Conservation (phyloP, 805 yeast species). For the Gaillardinia entomophila region DNA sequence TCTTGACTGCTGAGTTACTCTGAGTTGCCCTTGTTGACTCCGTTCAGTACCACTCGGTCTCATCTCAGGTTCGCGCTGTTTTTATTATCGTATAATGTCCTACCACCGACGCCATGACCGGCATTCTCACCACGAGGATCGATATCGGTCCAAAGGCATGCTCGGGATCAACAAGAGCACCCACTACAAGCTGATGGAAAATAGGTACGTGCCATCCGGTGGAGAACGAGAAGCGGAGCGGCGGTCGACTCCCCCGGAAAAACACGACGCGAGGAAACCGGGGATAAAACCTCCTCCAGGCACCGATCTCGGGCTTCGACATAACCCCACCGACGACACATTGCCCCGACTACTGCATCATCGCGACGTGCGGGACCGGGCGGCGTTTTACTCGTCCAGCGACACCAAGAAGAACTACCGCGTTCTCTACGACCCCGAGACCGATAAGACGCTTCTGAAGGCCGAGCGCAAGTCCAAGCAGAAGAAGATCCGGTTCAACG, state of each 20-base stretch:
- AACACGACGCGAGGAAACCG: too few species aligned
- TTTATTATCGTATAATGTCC: too few species aligned
- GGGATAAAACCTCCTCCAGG: constrained; percentile 7
- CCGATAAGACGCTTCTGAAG: constrained; percentile 28
- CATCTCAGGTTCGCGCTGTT: too few species aligned
- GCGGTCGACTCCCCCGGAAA: background rate
- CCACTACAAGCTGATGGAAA: background rate
- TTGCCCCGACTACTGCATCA: constrained; percentile 27
- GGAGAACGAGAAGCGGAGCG: background rate
- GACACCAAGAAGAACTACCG: constrained; percentile 29
- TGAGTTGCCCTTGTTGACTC: too few species aligned
- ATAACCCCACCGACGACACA: constrained; percentile 23
- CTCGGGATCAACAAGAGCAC: background rate
- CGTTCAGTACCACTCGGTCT: too few species aligned
- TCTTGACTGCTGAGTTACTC: too few species aligned
- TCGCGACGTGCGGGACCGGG: constrained; percentile 8
- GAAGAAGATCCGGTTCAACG: constrained; percentile 37
- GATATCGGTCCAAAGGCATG: background rate
- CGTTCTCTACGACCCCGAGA: constrained; percentile 46
- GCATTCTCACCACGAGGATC: background rate
- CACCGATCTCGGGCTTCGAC: constrained; percentile 27
- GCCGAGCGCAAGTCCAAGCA: constrained; percentile 22
- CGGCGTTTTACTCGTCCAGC: constrained; percentile 5
- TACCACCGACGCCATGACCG: background rate
- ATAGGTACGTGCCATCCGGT: background rate